Evolutionary conservation across 305 asterid genomes (phyloP).

Genomic region (Withania somnifera): DNA sequence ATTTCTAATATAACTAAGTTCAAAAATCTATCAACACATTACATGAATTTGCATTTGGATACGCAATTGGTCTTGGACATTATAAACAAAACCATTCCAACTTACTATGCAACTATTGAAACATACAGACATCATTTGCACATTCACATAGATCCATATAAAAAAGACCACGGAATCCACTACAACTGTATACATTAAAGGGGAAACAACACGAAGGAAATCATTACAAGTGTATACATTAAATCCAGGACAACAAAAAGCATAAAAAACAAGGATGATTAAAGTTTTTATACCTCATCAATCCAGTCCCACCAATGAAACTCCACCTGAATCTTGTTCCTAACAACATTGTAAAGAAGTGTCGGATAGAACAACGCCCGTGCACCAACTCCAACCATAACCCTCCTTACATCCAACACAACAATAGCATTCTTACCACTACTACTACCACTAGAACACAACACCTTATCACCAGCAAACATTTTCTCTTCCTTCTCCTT

Average conservation of each 20-base stretch:
- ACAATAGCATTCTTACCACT: conserved; percentile 7
- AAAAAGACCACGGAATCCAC: too few relatives aligned
- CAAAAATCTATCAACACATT: background rate
- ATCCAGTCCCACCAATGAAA: conserved; percentile 74
- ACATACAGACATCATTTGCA: background rate
- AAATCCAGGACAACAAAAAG: background rate
- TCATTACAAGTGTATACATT: background rate
- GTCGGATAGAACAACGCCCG: conserved; percentile 55
- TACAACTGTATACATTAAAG: background rate
- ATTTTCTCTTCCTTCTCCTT: background rate
- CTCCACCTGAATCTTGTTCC: conserved; percentile 47
- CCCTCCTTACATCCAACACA: conserved; percentile 29
- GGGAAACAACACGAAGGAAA: background rate
- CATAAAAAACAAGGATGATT: too few relatives aligned
- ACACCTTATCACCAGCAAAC: conserved; percentile 3
- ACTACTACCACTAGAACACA: conserved; percentile 7
- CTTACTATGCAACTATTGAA: background rate
- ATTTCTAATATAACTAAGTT: background rate
- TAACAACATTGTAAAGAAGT: conserved; percentile 43
- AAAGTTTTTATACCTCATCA: conserved; percentile 44
- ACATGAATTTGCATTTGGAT: background rate
- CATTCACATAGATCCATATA: background rate
- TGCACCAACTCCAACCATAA: conserved; percentile 46
- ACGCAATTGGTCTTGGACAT: background rate
- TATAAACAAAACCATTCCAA: background rate